Conservation (phyloP, 345 rosid species). For the Eutrema heterophyllum region DNA sequence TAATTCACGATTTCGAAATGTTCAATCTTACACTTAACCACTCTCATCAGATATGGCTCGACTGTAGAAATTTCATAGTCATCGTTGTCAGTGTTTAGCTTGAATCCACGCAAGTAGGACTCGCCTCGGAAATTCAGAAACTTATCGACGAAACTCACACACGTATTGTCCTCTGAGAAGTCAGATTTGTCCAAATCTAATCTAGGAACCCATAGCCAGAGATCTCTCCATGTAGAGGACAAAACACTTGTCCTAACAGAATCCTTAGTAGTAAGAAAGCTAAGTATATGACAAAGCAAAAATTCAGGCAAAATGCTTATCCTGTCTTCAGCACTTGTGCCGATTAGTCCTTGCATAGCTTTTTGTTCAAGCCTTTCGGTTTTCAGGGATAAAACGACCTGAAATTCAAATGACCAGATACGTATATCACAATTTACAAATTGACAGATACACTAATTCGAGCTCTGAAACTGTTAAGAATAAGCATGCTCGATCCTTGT, state of each 20-base stretch:
- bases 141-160: conserved; percentile 1
- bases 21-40: background rate
- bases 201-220: conserved; percentile 11
- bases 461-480: background rate
- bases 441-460: too few relatives aligned
- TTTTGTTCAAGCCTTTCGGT: background rate
- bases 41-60: background rate
- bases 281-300: conserved; percentile 5
- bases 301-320: conserved; percentile 10
- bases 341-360: conserved; percentile 1
- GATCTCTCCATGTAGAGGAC: conserved; percentile 18
- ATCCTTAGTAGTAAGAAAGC: conserved; percentile 7
- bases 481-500: background rate
- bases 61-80: background rate
- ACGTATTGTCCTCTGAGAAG: background rate
- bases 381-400: background rate
- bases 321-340: conserved; percentile 14
- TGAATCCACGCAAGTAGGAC: conserved; percentile 8
- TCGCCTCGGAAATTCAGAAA: background rate
- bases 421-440: background rate
- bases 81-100: conserved; percentile 2
- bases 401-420: background rate
- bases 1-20: conserved; percentile 10
- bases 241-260: conserved; percentile 4
- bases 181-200: conserved; percentile 5